Evolutionary conservation across 108 stramenopile genomes (phyloP), one percentile per base, ranked within the genome.

Genomic region (Conticribra weissflogii): DNA sequence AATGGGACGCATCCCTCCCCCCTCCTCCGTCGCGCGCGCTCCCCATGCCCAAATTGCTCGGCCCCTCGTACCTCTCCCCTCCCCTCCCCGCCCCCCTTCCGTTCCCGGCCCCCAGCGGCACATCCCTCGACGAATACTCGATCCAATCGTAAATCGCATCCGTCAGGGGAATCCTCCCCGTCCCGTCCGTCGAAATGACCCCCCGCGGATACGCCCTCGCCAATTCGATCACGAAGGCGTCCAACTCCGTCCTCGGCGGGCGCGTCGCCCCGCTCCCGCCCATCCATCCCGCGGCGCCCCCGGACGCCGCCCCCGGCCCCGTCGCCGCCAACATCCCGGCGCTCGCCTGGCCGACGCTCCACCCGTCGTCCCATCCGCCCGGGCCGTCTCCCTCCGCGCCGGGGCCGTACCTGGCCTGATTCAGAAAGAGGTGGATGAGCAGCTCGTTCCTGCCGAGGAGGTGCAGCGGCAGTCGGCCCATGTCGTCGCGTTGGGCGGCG

Each of bases 101-200:
- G 22, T 57, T 19, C 9, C 70, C 36, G 19, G 2, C 70, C 3
- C 57, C 62, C 41, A 59, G 15, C 18, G 59, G 60, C 8, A 69
- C 73, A 55, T 76, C 79, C 18, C 61, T 60, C 16, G 41, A 60
- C 14, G 68, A 63, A 73, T 73, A 67, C 17, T 81, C 76, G 54
- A 83, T 77, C 66, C 78, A 83, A 41, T 80, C 74, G 54, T 86
- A 81, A 58, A 83, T 58, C 12, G 70, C 58, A 51, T 85, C 68
- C 24, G 83, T 82, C 4, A 86, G 49, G 29, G 77, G 77, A 29
- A 71, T 78, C 19, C 77, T 54, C 12, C 77, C 77, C 18, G 34
- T 59, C 16, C 44, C 59, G 32, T 72, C 76, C 15, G 73, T 74
- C n/a, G 52, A 70, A 47, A 80, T 71, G 22, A 70, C 44, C 23